Conservation (phyloP, 2,329 filamentous ascomycete genomes). For the Fusarium transvaalense region DNA sequence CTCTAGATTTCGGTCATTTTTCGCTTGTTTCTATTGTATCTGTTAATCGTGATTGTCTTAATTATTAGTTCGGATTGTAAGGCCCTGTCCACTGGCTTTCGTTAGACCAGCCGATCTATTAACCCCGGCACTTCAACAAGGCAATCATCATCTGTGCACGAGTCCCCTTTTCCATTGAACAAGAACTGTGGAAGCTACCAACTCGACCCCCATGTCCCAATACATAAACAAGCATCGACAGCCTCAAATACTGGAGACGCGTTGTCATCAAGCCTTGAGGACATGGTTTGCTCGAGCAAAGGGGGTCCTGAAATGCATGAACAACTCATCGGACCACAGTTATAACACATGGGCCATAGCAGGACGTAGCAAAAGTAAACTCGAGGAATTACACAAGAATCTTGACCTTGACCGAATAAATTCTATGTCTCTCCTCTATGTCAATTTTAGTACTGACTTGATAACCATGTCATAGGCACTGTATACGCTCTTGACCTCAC, state of each 20-base stretch:
- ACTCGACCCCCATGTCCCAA: slow-evolving; percentile 4
- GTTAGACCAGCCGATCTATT: slow-evolving; percentile 15
- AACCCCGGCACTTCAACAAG: slow-evolving; percentile 21
- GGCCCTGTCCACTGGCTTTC: slow-evolving; percentile 32
- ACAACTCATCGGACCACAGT: slow-evolving; percentile 16
- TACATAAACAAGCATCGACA: slow-evolving; percentile 11
- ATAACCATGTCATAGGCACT: background rate
- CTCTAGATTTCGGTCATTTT: slow-evolving; percentile 5
- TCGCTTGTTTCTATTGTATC: slow-evolving; percentile 19
- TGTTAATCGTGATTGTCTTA: slow-evolving; percentile 35
- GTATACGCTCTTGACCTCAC: slow-evolving; percentile 17
- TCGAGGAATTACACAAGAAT: slow-evolving; percentile 70
- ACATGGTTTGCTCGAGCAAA: slow-evolving; percentile 1
- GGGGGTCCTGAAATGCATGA: slow-evolving; percentile 5
- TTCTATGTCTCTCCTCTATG: slow-evolving; percentile 5
- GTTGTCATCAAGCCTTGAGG: slow-evolving; percentile 1
- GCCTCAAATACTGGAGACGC: slow-evolving; percentile 7
- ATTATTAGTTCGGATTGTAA: slow-evolving; percentile 19
- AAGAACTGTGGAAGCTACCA: background rate
- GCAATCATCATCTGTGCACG: slow-evolving; percentile 9
- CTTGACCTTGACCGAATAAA: slow-evolving; percentile 2
- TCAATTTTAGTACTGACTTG: background rate
- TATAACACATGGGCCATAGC: slow-evolving; percentile 78
- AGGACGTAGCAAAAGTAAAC: slow-evolving; percentile 79
- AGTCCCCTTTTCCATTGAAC: slow-evolving; percentile 22